These are phyloP conservation scores for Capsicum chinense DNA, from an alignment of 257 asterid species.

Conservation along the genomic window DNA sequence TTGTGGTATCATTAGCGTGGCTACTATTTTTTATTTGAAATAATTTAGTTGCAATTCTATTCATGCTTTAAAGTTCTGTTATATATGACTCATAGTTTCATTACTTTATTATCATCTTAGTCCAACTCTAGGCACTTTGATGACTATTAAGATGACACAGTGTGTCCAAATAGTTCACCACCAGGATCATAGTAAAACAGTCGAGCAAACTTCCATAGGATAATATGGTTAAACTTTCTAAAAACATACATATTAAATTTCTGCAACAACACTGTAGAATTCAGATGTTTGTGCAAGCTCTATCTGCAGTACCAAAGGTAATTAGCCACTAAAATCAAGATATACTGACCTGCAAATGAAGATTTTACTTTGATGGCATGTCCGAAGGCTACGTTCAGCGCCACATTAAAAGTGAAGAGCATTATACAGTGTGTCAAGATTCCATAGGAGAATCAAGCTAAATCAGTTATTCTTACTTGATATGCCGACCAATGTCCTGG, in stretches of 20 bases:
- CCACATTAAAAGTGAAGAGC: neutral
- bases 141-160: neutral
- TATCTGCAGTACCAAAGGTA: neutral
- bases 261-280: neutral
- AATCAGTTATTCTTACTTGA: neutral
- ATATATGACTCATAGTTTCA: too few relatives aligned
- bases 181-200: neutral
- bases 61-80: neutral
- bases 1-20: neutral
- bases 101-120: too few relatives aligned
- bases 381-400: neutral
- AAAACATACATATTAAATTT: neutral
- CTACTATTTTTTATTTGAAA: neutral
- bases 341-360: neutral
- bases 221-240: neutral
- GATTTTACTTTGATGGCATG: neutral
- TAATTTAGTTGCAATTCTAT: neutral
- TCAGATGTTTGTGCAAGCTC: neutral
- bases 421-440: neutral
- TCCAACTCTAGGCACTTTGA: neutral
- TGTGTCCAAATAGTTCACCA: neutral
- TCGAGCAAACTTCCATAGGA: neutral
- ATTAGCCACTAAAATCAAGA: neutral
- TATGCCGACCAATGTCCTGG: neutral
- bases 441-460: neutral